phyloP scores from a whole-genome alignment of 768 basidiomycete species.

The Thelephora ganbajun region DNA sequence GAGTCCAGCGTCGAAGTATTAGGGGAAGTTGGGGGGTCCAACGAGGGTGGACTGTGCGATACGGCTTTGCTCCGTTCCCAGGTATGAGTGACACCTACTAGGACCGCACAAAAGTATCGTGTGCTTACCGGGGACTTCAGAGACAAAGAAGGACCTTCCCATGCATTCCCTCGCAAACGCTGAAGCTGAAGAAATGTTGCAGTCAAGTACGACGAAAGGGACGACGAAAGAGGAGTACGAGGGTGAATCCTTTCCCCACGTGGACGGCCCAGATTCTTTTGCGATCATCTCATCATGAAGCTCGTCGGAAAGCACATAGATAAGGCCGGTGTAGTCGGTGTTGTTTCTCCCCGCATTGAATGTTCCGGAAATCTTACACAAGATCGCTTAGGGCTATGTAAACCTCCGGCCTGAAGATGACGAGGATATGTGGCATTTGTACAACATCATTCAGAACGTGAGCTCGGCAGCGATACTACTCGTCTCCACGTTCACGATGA shows the following conservation, averaged over 20 bases:
- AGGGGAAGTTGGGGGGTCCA: not conserved
- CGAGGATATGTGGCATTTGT: constrained; percentile 99
- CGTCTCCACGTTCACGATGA: no score
- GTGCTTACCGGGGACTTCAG: no score
- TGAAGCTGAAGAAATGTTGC: no score
- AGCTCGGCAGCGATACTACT: constrained; percentile 7
- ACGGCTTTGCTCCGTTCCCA: no score
- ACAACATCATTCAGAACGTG: constrained; percentile 83
- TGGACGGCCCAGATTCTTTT: no score
- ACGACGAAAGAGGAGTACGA: no score
- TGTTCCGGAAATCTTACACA: not conserved
- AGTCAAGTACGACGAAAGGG: no score
- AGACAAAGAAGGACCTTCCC: no score
- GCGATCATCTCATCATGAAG: constrained; percentile 46
- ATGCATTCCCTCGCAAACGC: no score
- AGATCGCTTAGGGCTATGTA: constrained; percentile 61
- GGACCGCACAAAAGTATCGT: no score
- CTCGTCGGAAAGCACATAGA: constrained; percentile 72
- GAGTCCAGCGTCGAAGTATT: not conserved
- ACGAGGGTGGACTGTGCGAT: not conserved
- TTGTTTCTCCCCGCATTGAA: constrained; percentile 12
- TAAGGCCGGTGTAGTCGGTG: constrained; percentile 59
- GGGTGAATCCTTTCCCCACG: no score
- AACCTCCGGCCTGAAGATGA: constrained; percentile 94
- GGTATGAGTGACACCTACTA: no score